Evolutionary conservation across 768 basidiomycete species (phyloP).

Genomic region (Naganishia kalamii): DNA sequence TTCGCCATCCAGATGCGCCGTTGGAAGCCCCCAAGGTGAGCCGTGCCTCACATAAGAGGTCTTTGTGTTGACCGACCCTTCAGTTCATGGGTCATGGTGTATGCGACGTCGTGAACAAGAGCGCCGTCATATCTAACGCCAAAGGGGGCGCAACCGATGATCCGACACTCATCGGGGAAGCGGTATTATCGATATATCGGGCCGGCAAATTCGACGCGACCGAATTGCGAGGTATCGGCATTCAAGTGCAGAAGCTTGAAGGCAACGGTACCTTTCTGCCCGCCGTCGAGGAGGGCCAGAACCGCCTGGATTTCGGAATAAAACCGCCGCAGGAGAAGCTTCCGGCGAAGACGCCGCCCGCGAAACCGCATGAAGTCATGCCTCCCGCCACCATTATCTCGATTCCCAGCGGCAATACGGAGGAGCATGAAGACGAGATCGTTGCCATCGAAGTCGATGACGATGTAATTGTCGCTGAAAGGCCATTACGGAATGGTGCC

Average conservation of each 20-base stretch:
- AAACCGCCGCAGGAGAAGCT: neutral
- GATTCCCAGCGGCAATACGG: neutral
- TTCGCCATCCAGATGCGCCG: constrained; percentile 75
- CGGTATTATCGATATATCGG: constrained; percentile 63
- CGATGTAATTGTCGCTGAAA: neutral
- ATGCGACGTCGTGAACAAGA: constrained; percentile 75
- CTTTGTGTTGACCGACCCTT: neutral
- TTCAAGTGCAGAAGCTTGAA: constrained; percentile 86
- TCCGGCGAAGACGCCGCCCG: neutral
- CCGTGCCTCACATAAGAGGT: constrained; percentile 3
- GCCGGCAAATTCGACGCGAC: constrained; percentile 70
- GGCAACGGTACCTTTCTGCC: constrained; percentile 34
- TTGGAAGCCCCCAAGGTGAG: constrained; percentile 81
- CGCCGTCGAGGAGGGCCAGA: constrained; percentile 6
- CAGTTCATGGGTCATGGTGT: constrained; percentile 88
- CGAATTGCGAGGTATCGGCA: constrained; percentile 85
- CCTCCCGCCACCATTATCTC: constrained; percentile 6
- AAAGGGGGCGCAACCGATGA: constrained; percentile 70
- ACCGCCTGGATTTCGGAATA: constrained; percentile 1
- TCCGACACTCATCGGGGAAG: constrained; percentile 37
- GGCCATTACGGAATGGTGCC: neutral
- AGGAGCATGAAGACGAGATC: neutral
- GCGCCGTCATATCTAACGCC: constrained; percentile 56
- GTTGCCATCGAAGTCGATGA: neutral
- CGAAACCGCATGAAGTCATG: neutral